Evolutionary conservation across 495 filamentous ascomycete genomes (phyloP).

Genomic region (Aspergillus haitiensis): DNA sequence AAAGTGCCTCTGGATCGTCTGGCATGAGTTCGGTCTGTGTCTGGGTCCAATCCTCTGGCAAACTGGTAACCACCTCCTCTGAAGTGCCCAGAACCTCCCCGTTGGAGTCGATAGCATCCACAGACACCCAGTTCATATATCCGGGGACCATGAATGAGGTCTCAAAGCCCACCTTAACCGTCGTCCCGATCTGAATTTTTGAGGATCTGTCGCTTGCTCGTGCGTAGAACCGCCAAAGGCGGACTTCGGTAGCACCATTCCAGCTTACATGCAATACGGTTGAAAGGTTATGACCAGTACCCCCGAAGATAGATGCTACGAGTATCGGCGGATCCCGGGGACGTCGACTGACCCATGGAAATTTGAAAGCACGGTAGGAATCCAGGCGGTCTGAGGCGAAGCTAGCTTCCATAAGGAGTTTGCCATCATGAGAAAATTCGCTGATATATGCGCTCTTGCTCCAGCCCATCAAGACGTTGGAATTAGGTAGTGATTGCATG

Average conservation of each 20-base stretch:
- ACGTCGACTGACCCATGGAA: conserved; percentile 17
- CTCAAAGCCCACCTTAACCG: too few relatives aligned
- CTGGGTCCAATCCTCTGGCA: too few relatives aligned
- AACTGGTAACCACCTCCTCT: too few relatives aligned
- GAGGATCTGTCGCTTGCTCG: too few relatives aligned
- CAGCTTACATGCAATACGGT: conserved; percentile 16
- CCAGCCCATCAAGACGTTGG: conserved; percentile 52
- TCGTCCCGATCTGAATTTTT: too few relatives aligned
- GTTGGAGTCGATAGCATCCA: too few relatives aligned
- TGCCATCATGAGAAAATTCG: conserved; percentile 48
- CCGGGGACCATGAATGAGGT: too few relatives aligned
- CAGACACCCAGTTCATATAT: too few relatives aligned
- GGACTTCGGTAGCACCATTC: conserved; percentile 18
- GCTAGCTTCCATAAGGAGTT: conserved; percentile 34
- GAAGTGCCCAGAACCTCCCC: too few relatives aligned
- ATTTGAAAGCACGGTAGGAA: conserved; percentile 28
- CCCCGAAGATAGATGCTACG: not conserved
- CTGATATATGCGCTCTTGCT: conserved; percentile 47
- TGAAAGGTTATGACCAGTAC: not conserved
- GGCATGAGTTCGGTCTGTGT: too few relatives aligned
- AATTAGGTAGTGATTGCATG: conserved; percentile 49
- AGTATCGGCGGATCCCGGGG: conserved; percentile 10
- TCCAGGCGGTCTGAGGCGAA: conserved; percentile 14
- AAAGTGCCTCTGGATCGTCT: too few relatives aligned
- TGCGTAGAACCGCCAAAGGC: conserved; percentile 6